These are phyloP conservation scores for Chaetomium cochliodes DNA, from an alignment of 495 filamentous ascomycete genomes.

Conservation along the genomic window DNA sequence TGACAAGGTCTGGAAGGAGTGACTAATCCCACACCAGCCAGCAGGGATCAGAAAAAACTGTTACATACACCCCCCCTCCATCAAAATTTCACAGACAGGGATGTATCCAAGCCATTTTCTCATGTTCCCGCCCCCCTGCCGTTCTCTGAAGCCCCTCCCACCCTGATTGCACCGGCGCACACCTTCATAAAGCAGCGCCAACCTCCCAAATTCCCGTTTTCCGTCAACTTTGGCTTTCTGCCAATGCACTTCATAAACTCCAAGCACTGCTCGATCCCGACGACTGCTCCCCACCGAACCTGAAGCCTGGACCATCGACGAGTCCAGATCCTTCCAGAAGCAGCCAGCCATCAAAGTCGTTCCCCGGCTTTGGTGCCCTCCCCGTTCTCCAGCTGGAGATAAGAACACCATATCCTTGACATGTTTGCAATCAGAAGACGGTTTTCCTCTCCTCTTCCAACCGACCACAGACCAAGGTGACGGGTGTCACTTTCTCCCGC, in stretches of 20 bases:
- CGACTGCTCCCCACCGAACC: conserved; percentile 25
- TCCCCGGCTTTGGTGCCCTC: conserved; percentile 34
- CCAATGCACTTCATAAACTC: conserved; percentile 18
- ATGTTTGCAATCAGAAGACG: conserved; percentile 53
- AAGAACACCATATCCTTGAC: conserved; percentile 43
- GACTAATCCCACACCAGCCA: conserved; percentile 17
- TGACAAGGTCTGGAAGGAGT: conserved; percentile 21
- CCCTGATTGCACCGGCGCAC: conserved; percentile 24
- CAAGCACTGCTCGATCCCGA: conserved; percentile 9
- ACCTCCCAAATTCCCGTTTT: conserved; percentile 25
- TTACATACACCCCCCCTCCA: conserved; percentile 27
- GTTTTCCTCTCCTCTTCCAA: conserved; percentile 51
- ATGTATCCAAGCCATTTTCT: conserved; percentile 16
- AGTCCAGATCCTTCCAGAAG: conserved; percentile 35
- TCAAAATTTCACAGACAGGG: conserved; percentile 23
- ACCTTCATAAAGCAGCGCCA: conserved; percentile 27
- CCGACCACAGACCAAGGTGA: conserved; percentile 59
- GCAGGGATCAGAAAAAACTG: conserved; percentile 13
- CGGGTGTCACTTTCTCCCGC: conserved; percentile 49
- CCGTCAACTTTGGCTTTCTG: conserved; percentile 29
- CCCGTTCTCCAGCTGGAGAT: conserved; percentile 36
- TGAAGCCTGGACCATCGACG: conserved; percentile 30
- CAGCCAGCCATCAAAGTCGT: conserved; percentile 31
- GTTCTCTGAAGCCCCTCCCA: conserved; percentile 6
- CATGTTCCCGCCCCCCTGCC: conserved; percentile 11